Base-by-base conservation (phyloP, 805 yeast genomes). In the Nakazawaea ishiwadae region DNA sequence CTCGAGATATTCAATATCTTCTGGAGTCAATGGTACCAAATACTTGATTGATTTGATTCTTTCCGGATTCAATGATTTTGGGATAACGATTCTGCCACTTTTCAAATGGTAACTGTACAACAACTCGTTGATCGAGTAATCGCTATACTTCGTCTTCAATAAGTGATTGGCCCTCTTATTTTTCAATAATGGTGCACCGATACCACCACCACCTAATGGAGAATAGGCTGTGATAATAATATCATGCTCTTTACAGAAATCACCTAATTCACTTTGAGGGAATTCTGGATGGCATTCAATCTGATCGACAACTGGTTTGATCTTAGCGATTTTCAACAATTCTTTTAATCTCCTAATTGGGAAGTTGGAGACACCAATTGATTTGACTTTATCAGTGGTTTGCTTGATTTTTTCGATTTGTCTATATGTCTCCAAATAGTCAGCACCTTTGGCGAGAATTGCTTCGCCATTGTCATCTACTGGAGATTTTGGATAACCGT, bases 31-130 rank as follows among this genome's bases (percentile, higher is more conserved):
- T 3, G 58, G 54, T 4, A 75, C 69, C 31, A 58, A 50, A 31
- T 55, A 46, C 21, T 59, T 54, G 15, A 63, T 68, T 10, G 55
- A 51, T 48, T 59, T 65, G 37, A 86, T 73, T 58, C 95, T 77
- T 18, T 69, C 71, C n/a, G 74, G 66, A 41, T 83, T 85, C 16
- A 78, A 68, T 0, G 95, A 81, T 63, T 89, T 77, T 35, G 93
- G 88, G 35, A 85, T 60, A 1, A 73, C 79, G 9, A 69, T 67
- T 41, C 83, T 69, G 3, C 85, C 89, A 31, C 77, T 68, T 45
- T 73, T 64, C 18, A 82, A 70, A 52, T 81, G 79, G 61, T 83
- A 84, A 21, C 85, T 81, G 38, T 74, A 67, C 14, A 77, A 65
- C 9, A 87, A 68, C 49, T 77, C 84, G 42, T 75, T 79, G 0